A percentile compares a stretch with the other conserved stretches of the same genome.
Conservation (phyloP, 2,329 filamentous ascomycete genomes). For the Cordyceps farinosa region DNA sequence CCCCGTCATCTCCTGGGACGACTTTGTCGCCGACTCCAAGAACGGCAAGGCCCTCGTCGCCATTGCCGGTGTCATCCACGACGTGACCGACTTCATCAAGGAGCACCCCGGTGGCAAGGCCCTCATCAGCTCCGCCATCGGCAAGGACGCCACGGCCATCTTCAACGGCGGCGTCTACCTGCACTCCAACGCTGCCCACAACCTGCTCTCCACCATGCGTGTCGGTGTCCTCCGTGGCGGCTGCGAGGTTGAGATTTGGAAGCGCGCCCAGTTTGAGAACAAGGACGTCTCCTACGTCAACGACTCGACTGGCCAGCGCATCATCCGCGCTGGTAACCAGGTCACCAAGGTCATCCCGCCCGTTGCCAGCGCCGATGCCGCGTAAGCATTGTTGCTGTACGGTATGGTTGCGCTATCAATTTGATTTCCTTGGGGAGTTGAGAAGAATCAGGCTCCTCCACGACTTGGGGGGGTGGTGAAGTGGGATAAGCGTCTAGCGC, state of each 20-base stretch:
- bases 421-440: neutral
- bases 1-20: slow-evolving; percentile 82
- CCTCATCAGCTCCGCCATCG: slow-evolving; percentile 76
- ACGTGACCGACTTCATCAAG: slow-evolving; percentile 79
- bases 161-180: slow-evolving; percentile 91
- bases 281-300: slow-evolving; percentile 78
- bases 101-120: slow-evolving; percentile 89
- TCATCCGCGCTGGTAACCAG: slow-evolving; percentile 82
- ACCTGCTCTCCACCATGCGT: slow-evolving; percentile 82
- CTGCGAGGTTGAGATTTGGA: slow-evolving; percentile 91
- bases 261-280: slow-evolving; percentile 78
- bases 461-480: neutral
- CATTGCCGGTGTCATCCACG: slow-evolving; percentile 81
- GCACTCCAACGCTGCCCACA: slow-evolving; percentile 87
- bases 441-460: neutral
- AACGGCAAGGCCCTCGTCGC: slow-evolving; percentile 69
- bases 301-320: slow-evolving; percentile 75
- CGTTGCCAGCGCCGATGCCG: slow-evolving; percentile 77
- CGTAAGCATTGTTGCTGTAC: slow-evolving; percentile 41
- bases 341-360: slow-evolving; percentile 79
- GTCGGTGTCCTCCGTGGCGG: slow-evolving; percentile 83
- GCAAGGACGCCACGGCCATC: slow-evolving; percentile 84
- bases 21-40: slow-evolving; percentile 72
- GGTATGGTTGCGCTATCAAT: neutral
- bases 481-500: neutral